Evolutionary conservation across 2,329 filamentous ascomycete genomes (phyloP).

Genomic region (Ophiostoma pallidulum): DNA sequence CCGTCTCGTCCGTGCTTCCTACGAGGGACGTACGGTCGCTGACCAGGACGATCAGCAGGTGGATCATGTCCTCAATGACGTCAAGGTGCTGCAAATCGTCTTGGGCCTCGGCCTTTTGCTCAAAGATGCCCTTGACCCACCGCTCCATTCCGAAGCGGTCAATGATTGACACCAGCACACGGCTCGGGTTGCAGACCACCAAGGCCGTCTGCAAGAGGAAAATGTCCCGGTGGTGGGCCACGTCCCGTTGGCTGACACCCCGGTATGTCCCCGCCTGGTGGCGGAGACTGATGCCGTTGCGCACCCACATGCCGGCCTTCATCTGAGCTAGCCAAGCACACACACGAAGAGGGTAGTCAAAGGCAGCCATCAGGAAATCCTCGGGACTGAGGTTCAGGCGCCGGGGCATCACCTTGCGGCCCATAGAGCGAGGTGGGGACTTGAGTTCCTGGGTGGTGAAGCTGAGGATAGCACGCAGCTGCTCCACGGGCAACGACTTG

Average conservation of each 20-base stretch:
- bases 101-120: conserved; percentile 60
- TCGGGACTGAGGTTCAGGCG: conserved; percentile 51
- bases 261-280: conserved; percentile 94
- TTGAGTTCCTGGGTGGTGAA: conserved; percentile 65
- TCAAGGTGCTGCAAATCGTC: conserved; percentile 86
- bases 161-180: conserved; percentile 79
- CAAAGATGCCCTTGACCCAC: conserved; percentile 80
- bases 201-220: conserved; percentile 87
- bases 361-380: conserved; percentile 75
- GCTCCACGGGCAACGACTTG: conserved; percentile 59
- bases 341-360: conserved; percentile 87
- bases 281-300: conserved; percentile 89
- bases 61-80: conserved; percentile 90
- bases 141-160: conserved; percentile 82
- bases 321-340: conserved; percentile 97
- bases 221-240: conserved; percentile 89
- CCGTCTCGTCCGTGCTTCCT: conserved; percentile 49
- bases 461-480: conserved; percentile 58
- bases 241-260: conserved; percentile 78
- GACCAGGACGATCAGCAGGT: conserved; percentile 81
- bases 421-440: conserved; percentile 53
- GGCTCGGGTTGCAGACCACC: conserved; percentile 72
- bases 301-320: conserved; percentile 97
- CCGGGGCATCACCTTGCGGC: conserved; percentile 45
- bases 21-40: conserved; percentile 80